Conservation (phyloP, 495 filamentous ascomycete species). For the Talaromyces trachyspermus region DNA sequence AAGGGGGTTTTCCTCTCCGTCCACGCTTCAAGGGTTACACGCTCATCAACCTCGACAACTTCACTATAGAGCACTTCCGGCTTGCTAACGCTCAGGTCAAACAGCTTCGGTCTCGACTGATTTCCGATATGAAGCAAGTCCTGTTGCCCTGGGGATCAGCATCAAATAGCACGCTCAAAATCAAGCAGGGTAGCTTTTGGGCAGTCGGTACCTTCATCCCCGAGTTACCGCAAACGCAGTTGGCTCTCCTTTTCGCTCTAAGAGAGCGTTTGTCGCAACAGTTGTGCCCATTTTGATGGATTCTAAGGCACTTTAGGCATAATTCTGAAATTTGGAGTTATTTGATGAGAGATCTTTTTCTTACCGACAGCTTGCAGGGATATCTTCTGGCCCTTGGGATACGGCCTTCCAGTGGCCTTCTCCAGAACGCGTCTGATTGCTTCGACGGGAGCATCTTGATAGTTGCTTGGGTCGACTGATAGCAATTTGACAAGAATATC, state of each 20-base stretch:
- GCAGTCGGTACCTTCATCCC: slow-evolving; percentile 81
- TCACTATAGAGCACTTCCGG: slow-evolving; percentile 71
- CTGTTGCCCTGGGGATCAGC: too few relatives aligned
- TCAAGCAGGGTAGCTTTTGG: too few relatives aligned
- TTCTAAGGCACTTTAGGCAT: slow-evolving; percentile 57
- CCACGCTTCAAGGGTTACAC: slow-evolving; percentile 68
- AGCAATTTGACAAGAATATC: slow-evolving; percentile 75
- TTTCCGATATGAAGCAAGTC: slow-evolving; percentile 87
- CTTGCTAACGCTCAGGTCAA: slow-evolving; percentile 71
- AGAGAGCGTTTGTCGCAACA: slow-evolving; percentile 79
- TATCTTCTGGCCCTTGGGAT: too few relatives aligned
- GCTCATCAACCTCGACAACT: slow-evolving; percentile 74
- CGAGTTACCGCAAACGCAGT: slow-evolving; percentile 87
- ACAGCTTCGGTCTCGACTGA: slow-evolving; percentile 75
- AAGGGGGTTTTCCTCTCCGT: slow-evolving; percentile 14
- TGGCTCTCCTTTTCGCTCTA: slow-evolving; percentile 90
- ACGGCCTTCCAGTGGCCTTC: slow-evolving; percentile 11
- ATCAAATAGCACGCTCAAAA: too few relatives aligned
- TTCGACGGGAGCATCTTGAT: slow-evolving; percentile 73
- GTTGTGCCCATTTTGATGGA: slow-evolving; percentile 90
- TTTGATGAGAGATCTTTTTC: too few relatives aligned
- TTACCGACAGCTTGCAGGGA: too few relatives aligned
- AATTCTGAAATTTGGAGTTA: too few relatives aligned
- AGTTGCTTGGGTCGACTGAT: slow-evolving; percentile 75
- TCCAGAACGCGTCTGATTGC: slow-evolving; percentile 42